phyloP scores from a whole-genome alignment of 768 basidiomycete species.

The Lenzites betulinus region DNA sequence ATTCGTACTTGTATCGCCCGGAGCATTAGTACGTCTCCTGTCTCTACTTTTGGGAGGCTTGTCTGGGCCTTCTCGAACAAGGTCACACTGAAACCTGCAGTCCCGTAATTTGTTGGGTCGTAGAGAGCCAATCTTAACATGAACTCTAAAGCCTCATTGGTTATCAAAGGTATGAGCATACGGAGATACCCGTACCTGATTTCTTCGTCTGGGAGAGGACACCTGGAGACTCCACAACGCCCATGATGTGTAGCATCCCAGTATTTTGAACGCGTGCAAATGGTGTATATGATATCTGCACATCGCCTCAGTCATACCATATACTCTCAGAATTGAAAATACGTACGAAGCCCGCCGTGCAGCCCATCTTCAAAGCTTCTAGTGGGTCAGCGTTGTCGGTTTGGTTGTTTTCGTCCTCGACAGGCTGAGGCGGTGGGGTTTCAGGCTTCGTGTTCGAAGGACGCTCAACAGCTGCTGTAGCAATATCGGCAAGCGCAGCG shows the following conservation, averaged over 20 bases:
- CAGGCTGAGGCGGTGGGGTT: no score
- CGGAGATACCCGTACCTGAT: constrained; percentile 5
- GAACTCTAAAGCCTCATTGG: constrained; percentile 43
- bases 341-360: not conserved
- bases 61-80: constrained; percentile 53
- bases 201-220: not conserved
- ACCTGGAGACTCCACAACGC: constrained; percentile 30
- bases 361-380: not conserved
- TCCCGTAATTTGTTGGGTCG: constrained; percentile 53
- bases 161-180: not conserved
- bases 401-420: not conserved
- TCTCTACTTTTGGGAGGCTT: constrained; percentile 52
- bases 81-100: constrained; percentile 41
- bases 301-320: not conserved
- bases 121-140: constrained; percentile 45
- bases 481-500: not conserved
- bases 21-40: constrained; percentile 45
- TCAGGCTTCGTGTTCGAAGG: not conserved
- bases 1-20: constrained; percentile 17
- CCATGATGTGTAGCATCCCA: constrained; percentile 33
- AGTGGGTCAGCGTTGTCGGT: not conserved
- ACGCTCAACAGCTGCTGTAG: no score
- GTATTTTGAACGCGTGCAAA: not conserved
- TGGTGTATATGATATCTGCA: constrained; percentile 12
- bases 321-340: not conserved